Conservation (phyloP, 495 filamentous ascomycete genomes). For the Thozetella sp. region DNA sequence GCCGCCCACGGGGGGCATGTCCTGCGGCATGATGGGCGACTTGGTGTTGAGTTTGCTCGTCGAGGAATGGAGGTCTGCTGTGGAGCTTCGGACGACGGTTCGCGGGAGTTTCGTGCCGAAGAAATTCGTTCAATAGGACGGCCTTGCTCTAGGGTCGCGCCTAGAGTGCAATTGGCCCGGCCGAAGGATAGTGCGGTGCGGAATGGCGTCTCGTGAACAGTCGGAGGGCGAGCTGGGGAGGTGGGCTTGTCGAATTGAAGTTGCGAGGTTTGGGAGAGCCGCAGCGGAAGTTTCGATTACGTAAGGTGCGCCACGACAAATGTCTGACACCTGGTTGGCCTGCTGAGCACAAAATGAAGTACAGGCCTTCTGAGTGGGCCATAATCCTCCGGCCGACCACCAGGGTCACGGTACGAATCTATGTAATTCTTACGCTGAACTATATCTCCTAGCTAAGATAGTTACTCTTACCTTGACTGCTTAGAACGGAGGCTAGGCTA, state of each 20-base stretch:
- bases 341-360: too few species aligned
- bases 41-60: constrained; percentile 6
- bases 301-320: not conserved
- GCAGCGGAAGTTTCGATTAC: not conserved
- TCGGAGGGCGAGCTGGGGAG: not conserved
- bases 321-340: too few species aligned
- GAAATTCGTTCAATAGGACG: not conserved
- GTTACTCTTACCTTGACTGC: too few species aligned
- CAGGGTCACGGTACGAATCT: too few species aligned
- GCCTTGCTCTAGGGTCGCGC: not conserved
- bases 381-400: too few species aligned
- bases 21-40: constrained; percentile 66
- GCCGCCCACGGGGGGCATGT: constrained; percentile 93
- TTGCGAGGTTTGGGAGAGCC: not conserved
- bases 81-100: not conserved
- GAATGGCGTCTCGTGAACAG: not conserved
- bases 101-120: not conserved
- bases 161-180: constrained; percentile 1
- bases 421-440: too few species aligned
- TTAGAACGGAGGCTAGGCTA: too few species aligned
- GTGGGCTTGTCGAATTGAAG: not conserved
- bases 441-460: too few species aligned
- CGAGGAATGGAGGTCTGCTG: constrained; percentile 3
- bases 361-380: too few species aligned
- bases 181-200: not conserved